Conservation (phyloP, 2,329 filamentous ascomycete species). For the Dissoconium aciculare region DNA sequence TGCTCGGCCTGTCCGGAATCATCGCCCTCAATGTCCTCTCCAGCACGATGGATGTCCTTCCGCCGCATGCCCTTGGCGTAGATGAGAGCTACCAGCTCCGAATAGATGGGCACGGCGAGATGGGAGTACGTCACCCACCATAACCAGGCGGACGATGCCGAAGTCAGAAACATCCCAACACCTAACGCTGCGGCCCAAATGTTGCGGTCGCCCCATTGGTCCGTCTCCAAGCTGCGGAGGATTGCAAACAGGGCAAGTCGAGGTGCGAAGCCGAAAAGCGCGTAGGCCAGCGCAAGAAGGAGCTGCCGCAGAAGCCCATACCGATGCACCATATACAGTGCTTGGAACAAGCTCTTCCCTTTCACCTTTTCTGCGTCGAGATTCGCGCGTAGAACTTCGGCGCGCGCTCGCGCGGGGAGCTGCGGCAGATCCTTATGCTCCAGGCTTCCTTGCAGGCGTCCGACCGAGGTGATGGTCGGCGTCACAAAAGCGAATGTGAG, state of each 20-base stretch:
- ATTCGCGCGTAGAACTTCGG: not conserved
- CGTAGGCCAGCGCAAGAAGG: not conserved
- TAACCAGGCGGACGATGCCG: not conserved
- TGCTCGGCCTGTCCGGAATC: not conserved
- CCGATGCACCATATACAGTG: constrained; percentile 1
- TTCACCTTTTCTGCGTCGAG: not conserved
- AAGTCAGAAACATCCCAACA: constrained; percentile 1
- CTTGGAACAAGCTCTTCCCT: constrained; percentile 1
- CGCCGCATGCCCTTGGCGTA: not conserved
- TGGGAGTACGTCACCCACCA: constrained; percentile 1
- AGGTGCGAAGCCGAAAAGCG: not conserved
- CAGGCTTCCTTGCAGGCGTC: not conserved
- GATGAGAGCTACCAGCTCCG: constrained; percentile 1
- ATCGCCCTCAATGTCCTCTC: not conserved
- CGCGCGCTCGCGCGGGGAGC: constrained; percentile 1
- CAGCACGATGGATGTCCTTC: not conserved
- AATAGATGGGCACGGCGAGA: constrained; percentile 1
- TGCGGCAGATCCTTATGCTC: not conserved
- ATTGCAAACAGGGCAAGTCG: not conserved
- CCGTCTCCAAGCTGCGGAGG: constrained; percentile 1
- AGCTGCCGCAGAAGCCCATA: not conserved
- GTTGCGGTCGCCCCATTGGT: not conserved
- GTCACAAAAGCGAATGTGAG: constrained; percentile 1
- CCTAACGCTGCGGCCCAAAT: constrained; percentile 1
- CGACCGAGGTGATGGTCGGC: not conserved